A percentile compares a stretch with the other conserved stretches of the same genome.
These are phyloP conservation scores for Trypanosoma theileri DNA, from an alignment of 208 protist species.

Conservation along the genomic window DNA sequence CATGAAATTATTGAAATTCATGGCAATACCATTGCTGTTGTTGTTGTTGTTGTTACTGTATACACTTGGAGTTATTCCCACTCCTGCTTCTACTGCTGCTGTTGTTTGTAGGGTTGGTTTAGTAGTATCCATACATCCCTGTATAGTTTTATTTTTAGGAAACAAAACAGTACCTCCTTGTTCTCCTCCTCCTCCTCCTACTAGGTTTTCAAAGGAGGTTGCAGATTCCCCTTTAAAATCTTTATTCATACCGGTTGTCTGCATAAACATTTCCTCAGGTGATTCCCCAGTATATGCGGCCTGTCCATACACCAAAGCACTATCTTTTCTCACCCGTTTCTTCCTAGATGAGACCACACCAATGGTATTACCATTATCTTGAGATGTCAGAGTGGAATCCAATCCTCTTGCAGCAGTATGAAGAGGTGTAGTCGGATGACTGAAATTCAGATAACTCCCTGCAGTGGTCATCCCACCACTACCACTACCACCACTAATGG, in stretches of 20 bases:
- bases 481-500: no score
- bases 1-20: no score
- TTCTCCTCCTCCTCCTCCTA: background rate
- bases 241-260: background rate
- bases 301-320: constrained; percentile 4
- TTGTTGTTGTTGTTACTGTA: no score
- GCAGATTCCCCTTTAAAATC: background rate
- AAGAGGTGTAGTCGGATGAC: no score
- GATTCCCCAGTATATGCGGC: background rate
- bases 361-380: background rate
- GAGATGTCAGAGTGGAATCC: background rate
- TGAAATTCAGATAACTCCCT: no score
- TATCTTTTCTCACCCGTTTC: background rate
- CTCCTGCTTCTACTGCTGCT: no score
- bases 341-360: background rate
- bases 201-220: background rate
- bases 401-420: background rate
- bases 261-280: background rate
- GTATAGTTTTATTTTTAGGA: background rate
- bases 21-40: no score
- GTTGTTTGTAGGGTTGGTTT: no score
- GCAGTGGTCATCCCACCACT: no score
- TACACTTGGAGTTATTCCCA: no score
- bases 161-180: no score
- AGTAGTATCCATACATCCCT: no score